phyloP scores from a whole-genome alignment of 2,329 filamentous ascomycete species.

The Diaporthe citri region DNA sequence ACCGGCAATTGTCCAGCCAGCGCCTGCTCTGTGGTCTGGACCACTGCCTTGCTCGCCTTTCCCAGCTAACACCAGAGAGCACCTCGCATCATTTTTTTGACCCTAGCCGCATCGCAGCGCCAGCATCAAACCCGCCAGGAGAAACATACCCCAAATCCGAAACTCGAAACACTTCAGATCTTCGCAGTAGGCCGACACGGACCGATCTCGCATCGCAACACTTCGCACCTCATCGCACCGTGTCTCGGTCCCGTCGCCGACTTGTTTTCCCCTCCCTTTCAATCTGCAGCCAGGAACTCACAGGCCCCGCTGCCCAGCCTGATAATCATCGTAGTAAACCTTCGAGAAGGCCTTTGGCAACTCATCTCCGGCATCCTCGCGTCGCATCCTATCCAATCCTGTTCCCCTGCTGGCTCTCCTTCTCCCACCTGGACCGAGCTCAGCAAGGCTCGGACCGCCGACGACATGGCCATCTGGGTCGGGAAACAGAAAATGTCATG shows the following conservation, averaged over 20 bases:
- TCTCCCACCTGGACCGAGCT: slow-evolving; percentile 33
- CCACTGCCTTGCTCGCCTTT: background rate
- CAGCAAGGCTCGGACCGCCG: slow-evolving; percentile 27
- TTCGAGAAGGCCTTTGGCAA: background rate
- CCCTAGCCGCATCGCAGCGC: background rate
- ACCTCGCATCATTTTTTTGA: background rate
- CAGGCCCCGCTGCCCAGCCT: slow-evolving; percentile 24
- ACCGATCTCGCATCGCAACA: slow-evolving; percentile 24
- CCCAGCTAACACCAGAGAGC: too few relatives aligned
- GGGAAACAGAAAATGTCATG: slow-evolving; percentile 42
- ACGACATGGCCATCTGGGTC: slow-evolving; percentile 40
- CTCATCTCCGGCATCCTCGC: background rate
- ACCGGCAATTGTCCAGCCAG: slow-evolving; percentile 1
- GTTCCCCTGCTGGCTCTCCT: background rate
- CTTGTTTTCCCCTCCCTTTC: background rate
- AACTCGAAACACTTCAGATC: slow-evolving; percentile 38
- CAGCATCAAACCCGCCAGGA: background rate
- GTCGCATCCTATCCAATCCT: background rate
- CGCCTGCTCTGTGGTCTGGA: background rate
- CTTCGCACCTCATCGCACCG: background rate
- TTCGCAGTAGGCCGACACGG: background rate
- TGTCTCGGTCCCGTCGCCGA: slow-evolving; percentile 10
- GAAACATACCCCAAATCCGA: slow-evolving; percentile 32
- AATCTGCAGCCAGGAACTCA: slow-evolving; percentile 16
- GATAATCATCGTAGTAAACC: slow-evolving; percentile 14